Percentiles rank a stretch among this genome's conserved stretches.
These are phyloP conservation scores for Nephelium lappaceum DNA, from an alignment of 345 rosid species.

Conservation along the genomic window DNA sequence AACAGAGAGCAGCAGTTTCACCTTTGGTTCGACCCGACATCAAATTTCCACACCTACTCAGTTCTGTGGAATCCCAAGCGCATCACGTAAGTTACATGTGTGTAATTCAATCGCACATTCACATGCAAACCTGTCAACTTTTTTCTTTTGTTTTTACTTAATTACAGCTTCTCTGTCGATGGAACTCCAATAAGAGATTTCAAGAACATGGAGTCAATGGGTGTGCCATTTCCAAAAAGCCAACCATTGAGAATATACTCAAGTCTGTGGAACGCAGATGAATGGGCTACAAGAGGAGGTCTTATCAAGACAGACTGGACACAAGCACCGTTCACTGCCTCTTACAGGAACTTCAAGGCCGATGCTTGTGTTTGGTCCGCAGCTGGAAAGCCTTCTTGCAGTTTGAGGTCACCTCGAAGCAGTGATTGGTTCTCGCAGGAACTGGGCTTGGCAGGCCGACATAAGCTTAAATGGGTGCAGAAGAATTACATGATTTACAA, in stretches of 20 bases:
- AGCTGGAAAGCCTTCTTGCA: conserved; percentile 19
- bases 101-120: too few relatives aligned
- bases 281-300: conserved; percentile 51
- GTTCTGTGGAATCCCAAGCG: conserved; percentile 50
- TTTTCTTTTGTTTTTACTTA: not conserved
- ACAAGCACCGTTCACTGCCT: conserved; percentile 43
- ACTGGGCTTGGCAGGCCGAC: conserved; percentile 25
- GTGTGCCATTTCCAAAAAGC: conserved; percentile 39
- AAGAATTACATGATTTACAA: conserved; percentile 45
- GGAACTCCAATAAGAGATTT: conserved; percentile 45
- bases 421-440: conserved; percentile 25
- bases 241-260: conserved; percentile 43
- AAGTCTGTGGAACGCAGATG: conserved; percentile 47
- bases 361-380: conserved; percentile 38
- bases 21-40: conserved; percentile 47
- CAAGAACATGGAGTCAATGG: conserved; percentile 38
- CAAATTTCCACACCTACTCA: conserved; percentile 48
- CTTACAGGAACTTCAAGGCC: conserved; percentile 44
- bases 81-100: conserved; percentile 31
- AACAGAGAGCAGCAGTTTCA: conserved; percentile 48
- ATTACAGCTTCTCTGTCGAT: conserved; percentile 43
- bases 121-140: not conserved
- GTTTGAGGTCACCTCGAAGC: conserved; percentile 5
- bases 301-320: conserved; percentile 44
- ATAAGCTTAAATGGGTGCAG: conserved; percentile 36